Percentiles rank a stretch among this genome's conserved stretches.
These are phyloP conservation scores for Straminergon stramineum DNA, from an alignment of 225 moss, liverwort and hornwort genomes.

Conservation along the genomic window DNA sequence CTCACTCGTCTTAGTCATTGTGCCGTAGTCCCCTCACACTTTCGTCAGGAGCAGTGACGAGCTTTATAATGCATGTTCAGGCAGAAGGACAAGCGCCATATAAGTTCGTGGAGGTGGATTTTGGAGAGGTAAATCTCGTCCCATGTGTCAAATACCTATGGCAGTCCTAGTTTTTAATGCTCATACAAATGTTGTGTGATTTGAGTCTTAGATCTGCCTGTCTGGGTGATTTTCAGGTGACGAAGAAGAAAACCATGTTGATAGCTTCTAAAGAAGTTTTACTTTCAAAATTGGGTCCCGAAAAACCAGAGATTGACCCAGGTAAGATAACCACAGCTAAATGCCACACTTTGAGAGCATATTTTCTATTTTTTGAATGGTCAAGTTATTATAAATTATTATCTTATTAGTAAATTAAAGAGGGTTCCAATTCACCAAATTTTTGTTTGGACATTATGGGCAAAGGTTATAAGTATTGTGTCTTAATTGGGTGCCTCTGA, in stretches of 20 bases:
- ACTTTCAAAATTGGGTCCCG: conserved; percentile 50
- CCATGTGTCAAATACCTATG: background rate
- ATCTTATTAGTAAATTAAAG: background rate
- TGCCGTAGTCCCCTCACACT: background rate
- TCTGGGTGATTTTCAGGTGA: conserved; percentile 41
- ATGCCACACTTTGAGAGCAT: background rate
- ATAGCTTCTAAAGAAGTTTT: conserved; percentile 62
- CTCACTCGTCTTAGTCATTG: background rate
- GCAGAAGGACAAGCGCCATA: conserved; percentile 62
- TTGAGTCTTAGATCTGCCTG: background rate
- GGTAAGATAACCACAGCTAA: conserved; percentile 18
- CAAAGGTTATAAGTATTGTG: background rate
- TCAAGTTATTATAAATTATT: background rate
- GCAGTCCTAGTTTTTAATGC: background rate
- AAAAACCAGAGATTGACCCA: conserved; percentile 28
- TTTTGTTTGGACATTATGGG: background rate
- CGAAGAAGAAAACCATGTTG: conserved; percentile 65
- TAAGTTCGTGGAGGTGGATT: conserved; percentile 85
- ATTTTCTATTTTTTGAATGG: background rate
- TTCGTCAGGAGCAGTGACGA: background rate
- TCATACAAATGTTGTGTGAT: background rate
- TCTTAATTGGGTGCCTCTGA: background rate
- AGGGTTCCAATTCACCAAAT: background rate
- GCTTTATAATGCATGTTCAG: conserved; percentile 28
- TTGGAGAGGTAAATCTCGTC: conserved; percentile 50